phyloP scores from a whole-genome alignment of 257 asterid species.

The Rhazya stricta region DNA sequence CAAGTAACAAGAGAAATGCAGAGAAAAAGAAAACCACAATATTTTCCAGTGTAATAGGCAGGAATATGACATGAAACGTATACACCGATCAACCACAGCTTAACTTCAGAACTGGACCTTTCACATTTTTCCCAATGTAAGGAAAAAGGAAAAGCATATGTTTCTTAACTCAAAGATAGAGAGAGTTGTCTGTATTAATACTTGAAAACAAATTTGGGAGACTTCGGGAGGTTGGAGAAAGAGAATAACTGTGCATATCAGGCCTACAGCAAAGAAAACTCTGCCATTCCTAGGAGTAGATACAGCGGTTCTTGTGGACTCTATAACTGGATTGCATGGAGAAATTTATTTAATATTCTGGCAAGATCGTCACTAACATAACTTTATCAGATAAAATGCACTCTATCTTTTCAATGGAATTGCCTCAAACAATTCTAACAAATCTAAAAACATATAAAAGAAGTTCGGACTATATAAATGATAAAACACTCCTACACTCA shows the following conservation, averaged over 20 bases:
- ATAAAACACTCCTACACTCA: no score
- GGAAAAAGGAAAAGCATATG: background rate
- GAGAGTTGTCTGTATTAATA: background rate
- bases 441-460: background rate
- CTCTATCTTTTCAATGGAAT: background rate
- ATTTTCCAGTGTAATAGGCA: background rate
- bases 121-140: background rate
- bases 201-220: background rate
- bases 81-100: background rate
- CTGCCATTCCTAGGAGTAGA: background rate
- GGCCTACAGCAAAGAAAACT: background rate
- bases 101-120: background rate
- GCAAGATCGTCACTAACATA: background rate
- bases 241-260: background rate
- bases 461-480: background rate
- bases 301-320: background rate
- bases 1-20: background rate
- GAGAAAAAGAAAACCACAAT: background rate
- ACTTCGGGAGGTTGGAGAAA: background rate
- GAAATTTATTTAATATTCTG: background rate
- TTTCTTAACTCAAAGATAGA: background rate
- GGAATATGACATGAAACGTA: background rate
- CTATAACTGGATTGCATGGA: background rate
- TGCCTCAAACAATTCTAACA: background rate
- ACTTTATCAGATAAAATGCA: background rate